Evolutionary conservation across 1,284 basidiomycete species (phyloP).

Genomic region (Inonotus hispidus): DNA sequence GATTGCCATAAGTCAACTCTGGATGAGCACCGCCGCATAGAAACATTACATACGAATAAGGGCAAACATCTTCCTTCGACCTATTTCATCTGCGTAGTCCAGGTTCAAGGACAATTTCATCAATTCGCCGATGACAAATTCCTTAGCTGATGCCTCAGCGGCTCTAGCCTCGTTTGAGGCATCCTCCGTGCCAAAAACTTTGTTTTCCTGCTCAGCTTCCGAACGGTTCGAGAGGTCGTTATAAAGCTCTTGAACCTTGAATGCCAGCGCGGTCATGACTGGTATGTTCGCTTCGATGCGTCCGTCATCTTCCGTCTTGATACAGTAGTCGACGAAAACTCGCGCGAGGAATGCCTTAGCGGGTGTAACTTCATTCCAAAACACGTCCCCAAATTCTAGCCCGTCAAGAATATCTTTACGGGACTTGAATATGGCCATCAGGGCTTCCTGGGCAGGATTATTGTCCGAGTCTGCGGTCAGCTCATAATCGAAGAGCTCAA

Average conservation of each 20-base stretch:
- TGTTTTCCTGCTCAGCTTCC: constrained; percentile 40
- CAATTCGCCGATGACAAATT: constrained; percentile 80
- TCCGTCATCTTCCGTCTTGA: constrained; percentile 56
- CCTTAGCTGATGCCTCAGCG: constrained; percentile 55
- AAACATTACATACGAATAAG: constrained; percentile 62
- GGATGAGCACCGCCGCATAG: neutral
- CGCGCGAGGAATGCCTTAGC: constrained; percentile 83
- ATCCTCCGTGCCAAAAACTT: constrained; percentile 34
- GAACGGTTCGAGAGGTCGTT: constrained; percentile 58
- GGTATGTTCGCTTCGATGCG: constrained; percentile 77
- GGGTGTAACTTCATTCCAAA: constrained; percentile 74
- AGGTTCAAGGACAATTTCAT: constrained; percentile 77
- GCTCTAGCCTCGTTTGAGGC: constrained; percentile 45
- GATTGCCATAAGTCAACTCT: neutral
- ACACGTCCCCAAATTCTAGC: constrained; percentile 71
- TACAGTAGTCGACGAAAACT: constrained; percentile 80
- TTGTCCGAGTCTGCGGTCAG: neutral
- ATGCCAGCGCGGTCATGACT: constrained; percentile 86
- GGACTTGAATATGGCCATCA: constrained; percentile 59
- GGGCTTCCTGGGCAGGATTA: constrained; percentile 60
- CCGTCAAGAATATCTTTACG: constrained; percentile 55
- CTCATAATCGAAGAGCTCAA: constrained; percentile 29
- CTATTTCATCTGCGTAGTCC: constrained; percentile 95
- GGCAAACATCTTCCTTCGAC: constrained; percentile 86
- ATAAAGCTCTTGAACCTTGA: constrained; percentile 77